phyloP scores from a whole-genome alignment of 805 yeast species.

The Metschnikowia peoriensis region DNA sequence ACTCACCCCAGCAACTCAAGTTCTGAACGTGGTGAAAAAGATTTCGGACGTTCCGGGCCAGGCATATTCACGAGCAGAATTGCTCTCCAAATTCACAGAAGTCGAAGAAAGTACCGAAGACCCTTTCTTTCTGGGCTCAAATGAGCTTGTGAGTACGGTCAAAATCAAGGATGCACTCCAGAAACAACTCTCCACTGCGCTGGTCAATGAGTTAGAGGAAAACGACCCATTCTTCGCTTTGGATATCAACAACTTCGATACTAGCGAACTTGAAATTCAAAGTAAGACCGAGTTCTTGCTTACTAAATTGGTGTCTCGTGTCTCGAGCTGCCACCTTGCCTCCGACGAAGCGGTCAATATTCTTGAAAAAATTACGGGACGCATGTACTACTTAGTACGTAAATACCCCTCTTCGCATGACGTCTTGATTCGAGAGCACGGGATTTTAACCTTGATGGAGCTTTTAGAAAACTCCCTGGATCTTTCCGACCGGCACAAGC shows the following conservation, averaged over 20 bases:
- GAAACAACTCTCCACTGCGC: not conserved
- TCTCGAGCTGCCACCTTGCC: conserved; percentile 29
- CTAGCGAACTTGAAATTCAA: conserved; percentile 41
- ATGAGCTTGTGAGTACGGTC: not conserved
- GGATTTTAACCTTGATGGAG: conserved; percentile 38
- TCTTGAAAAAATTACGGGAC: conserved; percentile 34
- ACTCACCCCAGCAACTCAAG: conserved; percentile 7
- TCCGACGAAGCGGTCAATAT: conserved; percentile 30
- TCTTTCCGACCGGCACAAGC: conserved; percentile 25
- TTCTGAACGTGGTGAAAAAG: conserved; percentile 5
- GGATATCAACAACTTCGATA: conserved; percentile 39
- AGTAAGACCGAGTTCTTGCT: conserved; percentile 39
- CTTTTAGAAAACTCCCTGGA: conserved; percentile 36
- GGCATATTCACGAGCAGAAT: conserved; percentile 23
- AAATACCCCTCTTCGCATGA: conserved; percentile 42
- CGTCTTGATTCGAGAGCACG: conserved; percentile 41
- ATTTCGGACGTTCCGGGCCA: conserved; percentile 2
- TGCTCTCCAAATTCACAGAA: conserved; percentile 33
- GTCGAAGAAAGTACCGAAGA: not conserved
- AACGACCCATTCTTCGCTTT: conserved; percentile 39
- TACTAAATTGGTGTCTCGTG: conserved; percentile 30
- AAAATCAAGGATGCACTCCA: conserved; percentile 2
- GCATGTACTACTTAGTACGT: conserved; percentile 37
- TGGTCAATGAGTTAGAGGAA: conserved; percentile 20
- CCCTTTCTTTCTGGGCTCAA: not conserved